Evolutionary conservation across 129 eudicot species (phyloP).

Genomic region (Pseudognaphalium luteoalbum): DNA sequence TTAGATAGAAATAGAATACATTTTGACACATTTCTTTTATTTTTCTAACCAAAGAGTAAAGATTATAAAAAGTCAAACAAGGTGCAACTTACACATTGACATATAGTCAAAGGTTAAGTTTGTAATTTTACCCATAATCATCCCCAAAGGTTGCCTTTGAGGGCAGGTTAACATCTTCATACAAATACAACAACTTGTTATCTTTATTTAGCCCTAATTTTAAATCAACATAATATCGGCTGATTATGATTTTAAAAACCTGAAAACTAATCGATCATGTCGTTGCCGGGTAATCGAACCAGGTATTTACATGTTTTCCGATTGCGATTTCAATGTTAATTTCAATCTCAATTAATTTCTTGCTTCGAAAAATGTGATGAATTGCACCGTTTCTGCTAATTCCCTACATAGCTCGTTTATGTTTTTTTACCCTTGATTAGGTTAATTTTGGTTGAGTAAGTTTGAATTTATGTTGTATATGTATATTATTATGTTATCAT

Average conservation of each 20-base stretch:
- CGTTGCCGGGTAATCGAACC: conserved; percentile 43
- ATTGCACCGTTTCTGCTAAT: conserved; percentile 18
- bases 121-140: conserved; percentile 21
- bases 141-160: conserved; percentile 35
- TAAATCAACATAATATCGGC: conserved; percentile 9
- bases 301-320: conserved; percentile 10
- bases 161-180: conserved; percentile 31
- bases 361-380: conserved; percentile 7
- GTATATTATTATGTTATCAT: neutral
- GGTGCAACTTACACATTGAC: conserved; percentile 25
- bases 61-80: conserved; percentile 20
- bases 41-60: neutral
- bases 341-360: neutral
- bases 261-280: conserved; percentile 36
- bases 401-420: conserved; percentile 1
- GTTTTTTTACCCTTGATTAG: conserved; percentile 19
- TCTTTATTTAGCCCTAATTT: conserved; percentile 30
- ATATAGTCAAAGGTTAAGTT: conserved; percentile 29
- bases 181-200: conserved; percentile 20
- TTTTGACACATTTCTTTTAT: neutral
- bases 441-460: neutral
- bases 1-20: neutral
- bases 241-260: conserved; percentile 23
- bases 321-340: neutral
- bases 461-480: conserved; percentile 17